Evolutionary conservation across 78 protist genomes (phyloP).

Genomic region (Protostelium mycophagum): DNA sequence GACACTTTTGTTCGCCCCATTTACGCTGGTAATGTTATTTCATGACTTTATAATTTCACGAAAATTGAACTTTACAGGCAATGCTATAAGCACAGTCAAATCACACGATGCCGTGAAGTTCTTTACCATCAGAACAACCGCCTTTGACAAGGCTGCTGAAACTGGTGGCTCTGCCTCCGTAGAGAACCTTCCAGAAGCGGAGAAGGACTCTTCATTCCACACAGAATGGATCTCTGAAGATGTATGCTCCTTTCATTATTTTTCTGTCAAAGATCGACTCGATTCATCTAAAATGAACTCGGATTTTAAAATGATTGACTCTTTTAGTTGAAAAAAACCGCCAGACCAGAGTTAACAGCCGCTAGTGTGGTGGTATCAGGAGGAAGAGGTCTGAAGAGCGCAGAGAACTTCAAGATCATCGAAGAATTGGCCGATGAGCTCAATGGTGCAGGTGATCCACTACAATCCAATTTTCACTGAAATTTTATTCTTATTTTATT

Average conservation of each 20-base stretch:
- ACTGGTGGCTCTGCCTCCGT: conserved; percentile 59
- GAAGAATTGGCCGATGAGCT: conserved; percentile 87
- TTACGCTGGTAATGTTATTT: conserved; percentile 80
- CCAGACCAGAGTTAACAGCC: conserved; percentile 90
- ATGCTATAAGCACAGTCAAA: conserved; percentile 92
- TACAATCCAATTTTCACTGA: too few species aligned
- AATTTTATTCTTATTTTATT: too few species aligned
- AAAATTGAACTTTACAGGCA: conserved; percentile 41
- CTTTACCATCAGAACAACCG: conserved; percentile 88
- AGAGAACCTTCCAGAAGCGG: conserved; percentile 1
- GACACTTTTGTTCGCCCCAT: conserved; percentile 91
- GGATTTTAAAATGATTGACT: too few species aligned
- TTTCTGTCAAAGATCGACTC: too few species aligned
- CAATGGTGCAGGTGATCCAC: conserved; percentile 68
- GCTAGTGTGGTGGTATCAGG: conserved; percentile 89
- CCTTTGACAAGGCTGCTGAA: conserved; percentile 85
- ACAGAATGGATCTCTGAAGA: not conserved
- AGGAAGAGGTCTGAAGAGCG: conserved; percentile 93
- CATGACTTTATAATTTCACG: not conserved
- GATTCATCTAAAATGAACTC: too few species aligned
- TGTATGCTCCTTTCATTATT: too few species aligned
- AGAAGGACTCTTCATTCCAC: not conserved
- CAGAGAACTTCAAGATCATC: conserved; percentile 91
- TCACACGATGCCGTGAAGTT: conserved; percentile 75
- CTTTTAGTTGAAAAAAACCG: conserved; percentile 62